Percentiles rank a stretch among this genome's conserved stretches.
Conservation (phyloP, 2,329 filamentous ascomycete species). For the Sclerotinia subarctica region DNA sequence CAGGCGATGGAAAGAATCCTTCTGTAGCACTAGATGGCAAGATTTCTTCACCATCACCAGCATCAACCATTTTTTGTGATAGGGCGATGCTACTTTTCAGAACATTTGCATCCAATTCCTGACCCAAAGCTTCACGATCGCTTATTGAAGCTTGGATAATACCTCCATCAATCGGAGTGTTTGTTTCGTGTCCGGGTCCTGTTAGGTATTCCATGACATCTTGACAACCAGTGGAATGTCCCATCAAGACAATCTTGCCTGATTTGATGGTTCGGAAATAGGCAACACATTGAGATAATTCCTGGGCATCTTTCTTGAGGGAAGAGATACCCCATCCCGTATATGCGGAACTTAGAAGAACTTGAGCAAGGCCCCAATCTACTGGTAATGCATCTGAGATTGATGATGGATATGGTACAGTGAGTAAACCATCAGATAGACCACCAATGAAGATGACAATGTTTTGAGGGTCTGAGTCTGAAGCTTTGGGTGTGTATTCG, state of each 20-base stretch:
- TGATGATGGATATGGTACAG: slow-evolving; percentile 46
- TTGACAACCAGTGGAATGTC: slow-evolving; percentile 67
- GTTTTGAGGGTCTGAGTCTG: slow-evolving; percentile 39
- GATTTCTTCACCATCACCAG: slow-evolving; percentile 45
- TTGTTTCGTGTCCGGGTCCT: slow-evolving; percentile 33
- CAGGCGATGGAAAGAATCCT: slow-evolving; percentile 42
- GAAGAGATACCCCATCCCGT: slow-evolving; percentile 44
- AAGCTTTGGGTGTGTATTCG: slow-evolving; percentile 33
- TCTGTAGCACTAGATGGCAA: slow-evolving; percentile 39
- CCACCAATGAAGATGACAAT: slow-evolving; percentile 54
- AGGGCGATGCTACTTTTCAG: slow-evolving; percentile 39
- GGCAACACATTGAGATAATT: slow-evolving; percentile 47
- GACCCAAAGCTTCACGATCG: slow-evolving; percentile 55
- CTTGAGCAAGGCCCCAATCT: slow-evolving; percentile 47
- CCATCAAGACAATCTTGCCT: slow-evolving; percentile 63
- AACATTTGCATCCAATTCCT: slow-evolving; percentile 40
- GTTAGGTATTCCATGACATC: slow-evolving; percentile 63
- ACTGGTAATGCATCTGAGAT: slow-evolving; percentile 39
- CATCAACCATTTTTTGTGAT: slow-evolving; percentile 44
- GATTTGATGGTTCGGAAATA: slow-evolving; percentile 46
- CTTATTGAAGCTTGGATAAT: slow-evolving; percentile 66
- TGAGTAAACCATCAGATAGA: slow-evolving; percentile 51
- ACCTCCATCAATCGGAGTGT: slow-evolving; percentile 53
- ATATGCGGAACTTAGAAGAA: slow-evolving; percentile 45
- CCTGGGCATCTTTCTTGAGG: slow-evolving; percentile 47